Conservation (phyloP, 2,329 filamentous ascomycete genomes). For the Cercospora brassicicola region DNA sequence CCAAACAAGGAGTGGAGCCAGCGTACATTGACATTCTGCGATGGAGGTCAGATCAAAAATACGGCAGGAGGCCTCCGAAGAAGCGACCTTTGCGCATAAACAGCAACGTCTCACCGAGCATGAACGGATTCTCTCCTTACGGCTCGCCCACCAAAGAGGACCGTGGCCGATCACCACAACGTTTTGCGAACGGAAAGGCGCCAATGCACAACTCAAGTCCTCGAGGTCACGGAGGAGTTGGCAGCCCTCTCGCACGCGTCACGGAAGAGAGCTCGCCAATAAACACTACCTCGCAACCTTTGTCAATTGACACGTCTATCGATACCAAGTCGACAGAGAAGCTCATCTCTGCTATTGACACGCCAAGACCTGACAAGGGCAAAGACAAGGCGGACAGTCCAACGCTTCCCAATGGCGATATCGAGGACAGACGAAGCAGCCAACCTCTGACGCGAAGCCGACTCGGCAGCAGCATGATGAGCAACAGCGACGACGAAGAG, state of each 20-base stretch:
- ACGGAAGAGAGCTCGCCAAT: slow-evolving; percentile 60
- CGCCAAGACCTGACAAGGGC: slow-evolving; percentile 24
- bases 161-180: slow-evolving; percentile 70
- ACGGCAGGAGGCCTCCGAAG: slow-evolving; percentile 61
- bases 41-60: slow-evolving; percentile 94
- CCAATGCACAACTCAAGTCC: slow-evolving; percentile 62
- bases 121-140: slow-evolving; percentile 60
- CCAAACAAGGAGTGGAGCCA: slow-evolving; percentile 82
- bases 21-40: slow-evolving; percentile 91
- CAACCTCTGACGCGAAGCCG: slow-evolving; percentile 24
- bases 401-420: slow-evolving; percentile 22
- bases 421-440: slow-evolving; percentile 23
- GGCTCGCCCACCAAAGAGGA: slow-evolving; percentile 60
- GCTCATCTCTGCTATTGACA: slow-evolving; percentile 41
- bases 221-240: slow-evolving; percentile 58
- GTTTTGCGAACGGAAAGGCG: slow-evolving; percentile 62
- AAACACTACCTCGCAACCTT: slow-evolving; percentile 35
- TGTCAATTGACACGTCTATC: slow-evolving; percentile 41
- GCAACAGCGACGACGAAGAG: slow-evolving; percentile 26
- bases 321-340: slow-evolving; percentile 25
- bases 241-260: slow-evolving; percentile 71
- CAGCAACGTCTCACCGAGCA: slow-evolving; percentile 53
- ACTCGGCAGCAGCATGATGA: slow-evolving; percentile 27
- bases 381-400: slow-evolving; percentile 41
- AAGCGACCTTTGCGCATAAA: slow-evolving; percentile 51